These are phyloP conservation scores for Tuber magnatum DNA, from an alignment of 495 filamentous ascomycete genomes.

Conservation along the genomic window DNA sequence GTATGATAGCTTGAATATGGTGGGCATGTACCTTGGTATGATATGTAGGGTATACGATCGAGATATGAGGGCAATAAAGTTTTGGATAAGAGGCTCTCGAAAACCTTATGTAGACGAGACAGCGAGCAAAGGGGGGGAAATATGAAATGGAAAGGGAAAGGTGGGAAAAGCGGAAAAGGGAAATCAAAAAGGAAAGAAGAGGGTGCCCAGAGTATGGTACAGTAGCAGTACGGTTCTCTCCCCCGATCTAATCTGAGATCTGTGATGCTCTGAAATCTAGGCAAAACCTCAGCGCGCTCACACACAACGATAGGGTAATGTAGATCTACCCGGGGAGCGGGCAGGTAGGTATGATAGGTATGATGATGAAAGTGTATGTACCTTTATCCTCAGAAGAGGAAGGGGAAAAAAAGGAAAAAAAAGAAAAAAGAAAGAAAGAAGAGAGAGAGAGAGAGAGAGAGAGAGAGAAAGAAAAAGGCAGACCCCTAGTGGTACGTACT, in stretches of 20 bases:
- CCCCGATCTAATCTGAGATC: constrained; percentile 37
- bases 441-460: constrained; percentile 13
- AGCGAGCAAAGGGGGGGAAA: not conserved
- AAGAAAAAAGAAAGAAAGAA: constrained; percentile 7
- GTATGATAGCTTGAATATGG: constrained; percentile 5
- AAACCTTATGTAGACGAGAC: constrained; percentile 3
- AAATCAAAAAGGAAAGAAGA: constrained; percentile 25
- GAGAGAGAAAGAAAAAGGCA: constrained; percentile 4
- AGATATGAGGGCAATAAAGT: constrained; percentile 29
- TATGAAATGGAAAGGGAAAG: not conserved
- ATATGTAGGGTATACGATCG: constrained; percentile 29
- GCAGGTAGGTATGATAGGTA: constrained; percentile 28
- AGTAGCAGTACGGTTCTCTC: constrained; percentile 33
- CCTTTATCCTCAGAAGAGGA: constrained; percentile 28
- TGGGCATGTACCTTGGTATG: constrained; percentile 36
- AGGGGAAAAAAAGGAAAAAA: constrained; percentile 19
- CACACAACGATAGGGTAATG: constrained; percentile 25
- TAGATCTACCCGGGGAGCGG: constrained; percentile 33
- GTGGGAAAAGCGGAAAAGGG: constrained; percentile 17
- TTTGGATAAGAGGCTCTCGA: constrained; percentile 32
- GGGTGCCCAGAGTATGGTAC: constrained; percentile 30
- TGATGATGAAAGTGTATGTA: constrained; percentile 34
- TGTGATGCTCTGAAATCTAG: constrained; percentile 36
- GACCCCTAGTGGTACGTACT: not conserved
- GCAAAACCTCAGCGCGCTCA: constrained; percentile 34